Base-by-base conservation (phyloP, 1,284 basidiomycete species). In the Anthracocystis setariae region DNA sequence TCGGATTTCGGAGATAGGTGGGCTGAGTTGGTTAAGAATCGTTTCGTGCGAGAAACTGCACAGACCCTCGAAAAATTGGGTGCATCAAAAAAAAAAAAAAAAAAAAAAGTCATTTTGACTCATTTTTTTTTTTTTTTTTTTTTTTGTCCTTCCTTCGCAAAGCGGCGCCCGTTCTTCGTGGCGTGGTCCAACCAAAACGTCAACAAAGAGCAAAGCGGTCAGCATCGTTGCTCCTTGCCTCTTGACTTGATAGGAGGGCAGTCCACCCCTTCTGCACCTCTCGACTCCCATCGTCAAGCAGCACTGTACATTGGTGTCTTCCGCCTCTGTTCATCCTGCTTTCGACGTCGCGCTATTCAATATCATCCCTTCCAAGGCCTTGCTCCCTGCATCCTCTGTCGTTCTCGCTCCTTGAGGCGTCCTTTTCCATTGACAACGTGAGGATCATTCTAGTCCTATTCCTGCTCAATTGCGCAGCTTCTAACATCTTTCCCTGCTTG, bases 201-300 rank as follows among this genome's bases (percentile, higher is more conserved):
- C 15, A 27, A 20, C 17, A n/a, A 64, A 32, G 10, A 39, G 32
- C n/a, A 66, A 12, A 55, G 39, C 51, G 33, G 46, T 51, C 43
- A 60, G 5, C 18, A 32, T 35, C 18, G 44, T 37, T 27, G 64
- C 67, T 49, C 37, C 67, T 70, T 70, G 38, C 48, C 24, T 70
- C 67, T 59, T 37, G 67, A 64, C n/a, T 63, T 64, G 57, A 18
- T 64, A 60, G 57, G 61, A 70, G 61, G 67, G 67, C 46, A 64
- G 57, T 70, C 65, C 67, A 70, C 48, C 54, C 61, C 57, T 55
- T 64, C 61, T 64, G 61, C 67, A 64, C 67, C 61, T 53, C 42
- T 51, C 57, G 58, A 61, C 64, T 67, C 64, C 29, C 50, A 57
- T 51, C 57, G 57, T 67, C 58, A 53, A 53, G 58, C 58, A 67